Evolutionary conservation across 2,329 filamentous ascomycete species (phyloP).

Genomic region (Xylaria sp.): DNA sequence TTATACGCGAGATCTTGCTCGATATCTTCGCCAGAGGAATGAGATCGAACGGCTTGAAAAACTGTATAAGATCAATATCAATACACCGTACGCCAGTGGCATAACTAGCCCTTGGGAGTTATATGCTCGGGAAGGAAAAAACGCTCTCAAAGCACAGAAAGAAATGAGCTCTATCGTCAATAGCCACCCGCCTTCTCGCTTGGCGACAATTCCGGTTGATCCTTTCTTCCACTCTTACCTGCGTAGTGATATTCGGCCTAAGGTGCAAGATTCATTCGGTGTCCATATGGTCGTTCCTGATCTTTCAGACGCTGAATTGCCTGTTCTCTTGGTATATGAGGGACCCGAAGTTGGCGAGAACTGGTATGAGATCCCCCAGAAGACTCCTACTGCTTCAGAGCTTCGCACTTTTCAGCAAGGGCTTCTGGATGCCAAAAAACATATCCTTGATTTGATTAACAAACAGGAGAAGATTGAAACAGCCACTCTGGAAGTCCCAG

Average conservation of each 20-base stretch:
- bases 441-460: constrained; percentile 67
- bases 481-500: constrained; percentile 65
- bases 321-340: constrained; percentile 80
- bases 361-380: constrained; percentile 65
- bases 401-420: constrained; percentile 64
- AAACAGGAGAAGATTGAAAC: constrained; percentile 67
- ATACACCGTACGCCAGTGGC: constrained; percentile 76
- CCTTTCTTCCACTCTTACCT: constrained; percentile 83
- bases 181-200: constrained; percentile 77
- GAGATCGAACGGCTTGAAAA: constrained; percentile 86
- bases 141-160: constrained; percentile 76
- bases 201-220: constrained; percentile 74
- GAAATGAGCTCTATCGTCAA: constrained; percentile 80
- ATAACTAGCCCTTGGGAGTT: constrained; percentile 85
- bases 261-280: constrained; percentile 74
- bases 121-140: constrained; percentile 87
- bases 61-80: constrained; percentile 85
- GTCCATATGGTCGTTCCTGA: constrained; percentile 80
- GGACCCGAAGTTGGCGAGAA: constrained; percentile 62
- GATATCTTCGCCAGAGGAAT: constrained; percentile 84
- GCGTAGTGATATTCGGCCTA: constrained; percentile 69
- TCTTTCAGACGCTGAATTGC: constrained; percentile 64
- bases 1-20: constrained; percentile 86
- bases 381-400: constrained; percentile 62
- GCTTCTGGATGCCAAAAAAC: constrained; percentile 64